phyloP scores from a whole-genome alignment of 2,329 filamentous ascomycete genomes.

The Aspergillus sp. region DNA sequence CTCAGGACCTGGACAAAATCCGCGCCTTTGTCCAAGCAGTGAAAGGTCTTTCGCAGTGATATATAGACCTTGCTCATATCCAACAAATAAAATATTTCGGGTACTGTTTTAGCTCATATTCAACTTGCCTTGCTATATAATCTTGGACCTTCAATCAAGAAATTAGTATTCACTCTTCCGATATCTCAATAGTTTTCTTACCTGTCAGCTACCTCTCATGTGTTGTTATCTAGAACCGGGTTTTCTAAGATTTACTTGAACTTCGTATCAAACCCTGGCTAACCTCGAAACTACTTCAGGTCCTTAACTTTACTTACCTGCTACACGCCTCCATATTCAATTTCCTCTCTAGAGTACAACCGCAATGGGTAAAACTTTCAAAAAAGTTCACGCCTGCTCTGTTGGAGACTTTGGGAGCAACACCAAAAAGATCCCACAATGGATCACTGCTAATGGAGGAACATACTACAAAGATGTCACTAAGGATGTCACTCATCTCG shows the following conservation, averaged over 20 bases:
- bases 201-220: background rate
- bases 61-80: background rate
- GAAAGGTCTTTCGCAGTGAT: slow-evolving; percentile 51
- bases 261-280: background rate
- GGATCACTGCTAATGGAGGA: slow-evolving; percentile 66
- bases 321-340: background rate
- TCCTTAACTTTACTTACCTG: background rate
- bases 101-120: background rate
- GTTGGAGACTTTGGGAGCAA: slow-evolving; percentile 59
- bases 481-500: slow-evolving; percentile 67
- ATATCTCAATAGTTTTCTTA: background rate
- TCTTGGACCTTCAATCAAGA: background rate
- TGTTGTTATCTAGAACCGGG: background rate
- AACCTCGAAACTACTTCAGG: background rate
- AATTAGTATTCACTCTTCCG: background rate
- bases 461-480: slow-evolving; percentile 53
- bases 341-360: background rate
- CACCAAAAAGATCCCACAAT: slow-evolving; percentile 60
- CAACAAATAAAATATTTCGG: background rate
- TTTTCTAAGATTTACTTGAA: background rate
- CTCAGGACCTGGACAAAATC: slow-evolving; percentile 81
- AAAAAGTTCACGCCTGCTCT: slow-evolving; percentile 54
- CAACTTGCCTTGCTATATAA: background rate
- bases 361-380: slow-evolving; percentile 49
- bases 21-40: slow-evolving; percentile 73